These are phyloP conservation scores for Pseudozyma sp. DNA, from an alignment of 1,284 basidiomycete species.

Conservation along the genomic window DNA sequence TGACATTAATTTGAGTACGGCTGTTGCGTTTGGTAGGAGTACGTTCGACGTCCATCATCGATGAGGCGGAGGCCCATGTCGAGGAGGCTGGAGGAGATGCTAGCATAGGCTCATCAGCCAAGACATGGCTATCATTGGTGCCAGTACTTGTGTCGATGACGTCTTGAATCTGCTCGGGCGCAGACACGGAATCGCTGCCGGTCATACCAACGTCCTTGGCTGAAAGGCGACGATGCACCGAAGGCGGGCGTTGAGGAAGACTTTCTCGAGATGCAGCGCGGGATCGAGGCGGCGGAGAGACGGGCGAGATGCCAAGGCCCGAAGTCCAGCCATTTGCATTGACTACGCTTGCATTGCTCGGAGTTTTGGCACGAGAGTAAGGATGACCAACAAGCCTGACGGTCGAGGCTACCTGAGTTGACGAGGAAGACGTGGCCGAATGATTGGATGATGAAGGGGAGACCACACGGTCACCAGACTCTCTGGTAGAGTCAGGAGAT, in stretches of 20 bases:
- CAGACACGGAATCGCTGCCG: too few species aligned
- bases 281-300: constrained; percentile 30
- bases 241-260: constrained; percentile 11
- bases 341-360: constrained; percentile 12
- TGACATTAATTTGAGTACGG: not conserved
- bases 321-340: constrained; percentile 8
- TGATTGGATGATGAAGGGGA: not conserved
- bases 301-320: constrained; percentile 25
- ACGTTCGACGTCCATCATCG: constrained; percentile 31
- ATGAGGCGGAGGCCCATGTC: not conserved
- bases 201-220: not conserved
- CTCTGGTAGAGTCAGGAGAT: constrained; percentile 9
- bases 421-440: too few species aligned
- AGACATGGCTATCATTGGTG: too few species aligned
- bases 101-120: constrained; percentile 21
- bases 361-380: constrained; percentile 35
- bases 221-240: constrained; percentile 12
- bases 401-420: not conserved
- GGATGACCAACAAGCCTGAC: constrained; percentile 23
- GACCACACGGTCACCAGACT: not conserved
- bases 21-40: constrained; percentile 39
- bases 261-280: constrained; percentile 12
- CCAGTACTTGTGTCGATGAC: not conserved
- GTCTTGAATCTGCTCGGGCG: too few species aligned
- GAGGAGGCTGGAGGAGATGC: constrained; percentile 15